Conservation (phyloP, 2,329 filamentous ascomycete species). For the Helicocarpus griseus region DNA sequence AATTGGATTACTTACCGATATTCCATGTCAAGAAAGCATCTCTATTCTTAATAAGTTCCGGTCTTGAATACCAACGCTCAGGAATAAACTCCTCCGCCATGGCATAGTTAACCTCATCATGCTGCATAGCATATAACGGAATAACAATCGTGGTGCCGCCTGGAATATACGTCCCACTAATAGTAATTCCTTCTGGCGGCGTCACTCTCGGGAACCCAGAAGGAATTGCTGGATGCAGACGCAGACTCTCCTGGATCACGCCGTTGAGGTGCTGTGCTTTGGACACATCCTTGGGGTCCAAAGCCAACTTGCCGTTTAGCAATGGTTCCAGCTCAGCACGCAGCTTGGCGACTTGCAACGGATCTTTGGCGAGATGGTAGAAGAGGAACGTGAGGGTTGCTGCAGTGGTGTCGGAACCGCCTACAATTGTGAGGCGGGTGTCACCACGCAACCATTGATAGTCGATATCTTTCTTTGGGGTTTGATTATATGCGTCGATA, state of each 20-base stretch:
- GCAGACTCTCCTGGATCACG: constrained; percentile 28
- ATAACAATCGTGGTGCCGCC: constrained; percentile 21
- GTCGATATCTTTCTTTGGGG: no score
- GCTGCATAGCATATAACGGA: constrained; percentile 16
- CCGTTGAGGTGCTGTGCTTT: constrained; percentile 16
- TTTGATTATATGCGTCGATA: no score
- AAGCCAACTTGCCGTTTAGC: constrained; percentile 26
- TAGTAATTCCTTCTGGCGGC: constrained; percentile 18
- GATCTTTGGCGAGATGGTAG: constrained; percentile 23
- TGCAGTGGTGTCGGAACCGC: constrained; percentile 31
- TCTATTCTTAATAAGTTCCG: constrained; percentile 13
- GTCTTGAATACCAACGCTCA: constrained; percentile 20
- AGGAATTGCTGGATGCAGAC: constrained; percentile 22
- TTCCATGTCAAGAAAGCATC: constrained; percentile 10
- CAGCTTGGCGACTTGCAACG: constrained; percentile 21
- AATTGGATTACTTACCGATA: not conserved
- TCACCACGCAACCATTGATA: no score
- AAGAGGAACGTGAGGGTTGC: constrained; percentile 27
- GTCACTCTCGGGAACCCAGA: constrained; percentile 23
- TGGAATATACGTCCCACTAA: constrained; percentile 21
- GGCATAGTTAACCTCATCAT: no score
- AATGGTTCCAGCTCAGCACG: constrained; percentile 24
- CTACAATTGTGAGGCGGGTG: constrained; percentile 23
- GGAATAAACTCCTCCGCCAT: no score
- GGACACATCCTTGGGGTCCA: constrained; percentile 18